A percentile compares a stretch with the other conserved stretches of the same genome.
These are phyloP conservation scores for Rhizomucor miehei DNA, from an alignment of 371 early-diverging fungal species.

Conservation along the genomic window DNA sequence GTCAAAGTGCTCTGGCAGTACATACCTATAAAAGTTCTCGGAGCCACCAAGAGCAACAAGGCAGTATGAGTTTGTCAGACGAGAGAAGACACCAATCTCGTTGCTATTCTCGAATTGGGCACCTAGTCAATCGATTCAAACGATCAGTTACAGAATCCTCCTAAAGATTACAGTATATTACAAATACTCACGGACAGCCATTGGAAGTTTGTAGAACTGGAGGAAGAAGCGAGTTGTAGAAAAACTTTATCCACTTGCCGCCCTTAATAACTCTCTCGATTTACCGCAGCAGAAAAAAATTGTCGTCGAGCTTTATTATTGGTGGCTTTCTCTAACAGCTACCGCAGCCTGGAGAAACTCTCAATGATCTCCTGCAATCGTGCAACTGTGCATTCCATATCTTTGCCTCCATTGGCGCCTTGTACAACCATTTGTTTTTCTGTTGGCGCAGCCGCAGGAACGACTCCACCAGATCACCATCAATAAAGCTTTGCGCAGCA, in stretches of 20 bases:
- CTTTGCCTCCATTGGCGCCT: conserved; percentile 1
- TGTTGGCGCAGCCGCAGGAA: conserved; percentile 60
- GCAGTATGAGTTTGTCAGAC: conserved; percentile 99
- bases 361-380: conserved; percentile 1
- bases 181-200: conserved; percentile 41
- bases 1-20: neutral
- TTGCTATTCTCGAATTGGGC: conserved; percentile 99
- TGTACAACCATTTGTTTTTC: conserved; percentile 33
- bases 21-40: conserved; percentile 95
- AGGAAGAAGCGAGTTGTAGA: neutral
- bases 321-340: no score
- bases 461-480: conserved; percentile 87
- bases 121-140: conserved; percentile 35
- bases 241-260: neutral
- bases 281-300: no score
- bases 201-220: neutral
- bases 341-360: neutral
- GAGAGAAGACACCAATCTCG: conserved; percentile 98
- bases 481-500: conserved; percentile 62
- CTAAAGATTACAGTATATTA: no score
- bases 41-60: conserved; percentile 98
- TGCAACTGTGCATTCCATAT: conserved; percentile 2
- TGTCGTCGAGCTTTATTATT: no score
- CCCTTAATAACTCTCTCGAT: neutral
- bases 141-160: neutral